Evolutionary conservation across 2,329 filamentous ascomycete species (phyloP).

Genomic region (Chaetomiaceae sp.): DNA sequence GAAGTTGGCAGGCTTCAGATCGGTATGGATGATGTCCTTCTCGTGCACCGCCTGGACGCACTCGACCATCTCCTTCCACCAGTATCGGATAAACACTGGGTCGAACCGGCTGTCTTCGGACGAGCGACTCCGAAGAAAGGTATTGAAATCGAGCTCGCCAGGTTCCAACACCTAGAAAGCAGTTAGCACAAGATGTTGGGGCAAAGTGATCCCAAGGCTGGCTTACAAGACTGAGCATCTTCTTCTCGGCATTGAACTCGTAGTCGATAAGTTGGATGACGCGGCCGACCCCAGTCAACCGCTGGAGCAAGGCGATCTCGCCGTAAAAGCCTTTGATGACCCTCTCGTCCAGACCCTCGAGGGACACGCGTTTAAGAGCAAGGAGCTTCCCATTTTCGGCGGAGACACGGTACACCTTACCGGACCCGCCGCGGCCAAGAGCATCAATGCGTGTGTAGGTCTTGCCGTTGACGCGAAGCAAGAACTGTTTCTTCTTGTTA

Average conservation of each 20-base stretch:
- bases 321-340: conserved; percentile 86
- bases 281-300: conserved; percentile 76
- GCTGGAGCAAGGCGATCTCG: conserved; percentile 86
- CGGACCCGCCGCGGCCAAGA: conserved; percentile 87
- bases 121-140: conserved; percentile 65
- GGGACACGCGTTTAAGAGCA: conserved; percentile 85
- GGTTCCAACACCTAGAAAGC: conserved; percentile 80
- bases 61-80: conserved; percentile 99
- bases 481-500: conserved; percentile 67
- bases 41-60: conserved; percentile 87
- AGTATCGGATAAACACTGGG: conserved; percentile 87
- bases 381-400: conserved; percentile 96
- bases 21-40: conserved; percentile 90
- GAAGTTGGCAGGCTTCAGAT: conserved; percentile 96
- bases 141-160: conserved; percentile 88
- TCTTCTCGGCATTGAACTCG: conserved; percentile 89
- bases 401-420: conserved; percentile 92
- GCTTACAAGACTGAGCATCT: conserved; percentile 77
- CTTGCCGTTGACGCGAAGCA: conserved; percentile 85
- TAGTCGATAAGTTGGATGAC: conserved; percentile 89
- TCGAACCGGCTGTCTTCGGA: conserved; percentile 74
- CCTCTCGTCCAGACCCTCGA: conserved; percentile 81
- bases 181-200: conserved; percentile 11
- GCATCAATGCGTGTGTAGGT: conserved; percentile 85
- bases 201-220: neutral